Percentiles rank a stretch among this genome's conserved stretches.
These are phyloP conservation scores for Neonectria neomacrospora DNA, from an alignment of 2,329 filamentous ascomycete species.

Conservation along the genomic window DNA sequence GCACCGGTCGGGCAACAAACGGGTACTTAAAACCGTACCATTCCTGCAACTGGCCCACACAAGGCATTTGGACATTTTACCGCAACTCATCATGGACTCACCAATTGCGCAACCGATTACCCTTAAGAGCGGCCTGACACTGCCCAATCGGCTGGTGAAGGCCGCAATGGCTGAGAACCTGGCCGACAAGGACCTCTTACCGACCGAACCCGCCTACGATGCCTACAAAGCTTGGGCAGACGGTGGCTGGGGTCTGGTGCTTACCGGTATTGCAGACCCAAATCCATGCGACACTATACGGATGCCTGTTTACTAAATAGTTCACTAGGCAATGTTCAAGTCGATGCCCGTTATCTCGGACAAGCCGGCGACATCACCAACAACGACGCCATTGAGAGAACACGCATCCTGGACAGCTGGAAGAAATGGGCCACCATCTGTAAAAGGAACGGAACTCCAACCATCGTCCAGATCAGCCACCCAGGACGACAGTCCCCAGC, in stretches of 20 bases:
- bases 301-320: background rate
- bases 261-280: background rate
- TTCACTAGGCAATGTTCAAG: conserved; percentile 1
- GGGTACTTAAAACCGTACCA: no score
- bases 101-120: conserved; percentile 48
- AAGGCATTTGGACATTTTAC: no score
- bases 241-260: conserved; percentile 9
- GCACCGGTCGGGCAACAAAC: background rate
- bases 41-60: no score
- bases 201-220: background rate
- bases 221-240: conserved; percentile 7
- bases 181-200: background rate
- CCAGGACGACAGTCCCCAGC: conserved; percentile 7
- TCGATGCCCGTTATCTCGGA: background rate
- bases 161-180: conserved; percentile 14
- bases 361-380: background rate
- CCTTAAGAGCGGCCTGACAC: conserved; percentile 60
- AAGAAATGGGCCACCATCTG: background rate
- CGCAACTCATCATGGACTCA: background rate
- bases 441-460: background rate
- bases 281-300: background rate
- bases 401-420: background rate
- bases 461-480: conserved; percentile 2
- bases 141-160: conserved; percentile 59
- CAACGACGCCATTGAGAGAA: background rate